Base-by-base conservation (phyloP, 768 basidiomycete genomes). In the Gloeophyllum trabeum region DNA sequence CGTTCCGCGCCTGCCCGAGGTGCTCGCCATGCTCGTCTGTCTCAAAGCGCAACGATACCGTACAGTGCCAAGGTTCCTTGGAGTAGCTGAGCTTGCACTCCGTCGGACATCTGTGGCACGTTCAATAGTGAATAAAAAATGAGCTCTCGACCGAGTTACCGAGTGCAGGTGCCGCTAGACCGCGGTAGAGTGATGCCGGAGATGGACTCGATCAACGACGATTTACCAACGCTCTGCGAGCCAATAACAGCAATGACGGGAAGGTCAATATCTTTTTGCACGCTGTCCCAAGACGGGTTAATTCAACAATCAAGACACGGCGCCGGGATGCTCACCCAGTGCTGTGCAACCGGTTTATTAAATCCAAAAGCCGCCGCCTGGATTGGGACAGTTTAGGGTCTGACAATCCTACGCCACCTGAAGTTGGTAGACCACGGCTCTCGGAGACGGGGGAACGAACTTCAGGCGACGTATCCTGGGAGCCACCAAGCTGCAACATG, bases 231-330 rank as follows among this genome's bases (percentile, higher is more conserved):
- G 35, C 76, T 81, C 48, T 87, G 84, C 2, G 67, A 70, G 1
- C 84, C 83, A 14, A 84, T 71, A 34, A 85, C 84, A 0, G 75
- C 78, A 24, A 87, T 83, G 47, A 76, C 73, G 0, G 85, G 84
- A 0, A 87, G 60, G 49, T 84, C 80, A 6, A 88, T 73, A 41
- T 86, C 79, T 12, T 70, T 62, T 46, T 84, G 74, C 0, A 80
- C 79, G 0, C 83, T 85, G n/a, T n/a, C n/a, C n/a, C n/a, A n/a
- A n/a, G n/a, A n/a, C n/a, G n/a, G n/a, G n/a, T n/a, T n/a, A n/a
- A n/a, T n/a, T n/a, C n/a, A n/a, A n/a, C n/a, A n/a, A n/a, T n/a
- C n/a, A n/a, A n/a, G n/a, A n/a, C n/a, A n/a, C n/a, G n/a, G n/a
- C n/a, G n/a, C n/a, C n/a, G n/a, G n/a, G n/a, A n/a, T n/a, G n/a